Conservation (phyloP, 23 red algal species). For the Porphyridium purpureum region DNA sequence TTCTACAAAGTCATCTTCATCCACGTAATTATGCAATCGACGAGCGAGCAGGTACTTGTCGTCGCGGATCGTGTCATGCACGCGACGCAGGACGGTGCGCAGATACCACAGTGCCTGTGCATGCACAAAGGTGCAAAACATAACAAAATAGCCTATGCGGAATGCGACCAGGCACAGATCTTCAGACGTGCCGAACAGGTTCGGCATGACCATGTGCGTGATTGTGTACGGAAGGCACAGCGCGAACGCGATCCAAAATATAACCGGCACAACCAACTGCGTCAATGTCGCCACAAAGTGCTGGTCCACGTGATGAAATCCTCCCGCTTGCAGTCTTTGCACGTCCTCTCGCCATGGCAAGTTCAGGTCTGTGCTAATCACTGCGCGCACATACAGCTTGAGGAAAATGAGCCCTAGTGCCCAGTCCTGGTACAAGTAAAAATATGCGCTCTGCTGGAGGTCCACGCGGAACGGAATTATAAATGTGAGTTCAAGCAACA, state of each 20-base stretch:
- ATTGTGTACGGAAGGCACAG: slow-evolving; percentile 31
- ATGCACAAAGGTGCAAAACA: slow-evolving; percentile 11
- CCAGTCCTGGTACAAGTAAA: slow-evolving; percentile 59
- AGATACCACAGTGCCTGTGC: slow-evolving; percentile 8
- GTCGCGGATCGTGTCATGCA: slow-evolving; percentile 71
- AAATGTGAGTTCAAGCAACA: slow-evolving; percentile 47
- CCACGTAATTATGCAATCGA: slow-evolving; percentile 36
- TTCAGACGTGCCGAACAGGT: slow-evolving; percentile 7
- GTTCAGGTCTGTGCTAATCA: slow-evolving; percentile 12
- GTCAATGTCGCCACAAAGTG: slow-evolving; percentile 27
- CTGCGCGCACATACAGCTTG: slow-evolving; percentile 33
- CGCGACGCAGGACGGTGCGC: slow-evolving; percentile 7
- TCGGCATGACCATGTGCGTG: slow-evolving; percentile 10
- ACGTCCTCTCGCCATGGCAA: slow-evolving; percentile 26
- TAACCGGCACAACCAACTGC: slow-evolving; percentile 36
- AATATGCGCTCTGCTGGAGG: slow-evolving; percentile 28
- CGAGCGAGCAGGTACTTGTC: slow-evolving; percentile 54
- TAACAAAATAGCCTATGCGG: slow-evolving; percentile 26
- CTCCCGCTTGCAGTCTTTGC: slow-evolving; percentile 21
- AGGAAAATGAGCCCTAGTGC: slow-evolving; percentile 38
- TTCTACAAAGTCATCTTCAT: no score
- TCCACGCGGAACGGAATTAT: slow-evolving; percentile 28
- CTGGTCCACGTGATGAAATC: slow-evolving; percentile 13
- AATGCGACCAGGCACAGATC: slow-evolving; percentile 8
- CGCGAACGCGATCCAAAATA: slow-evolving; percentile 6